These are phyloP conservation scores for Mycena albidolilacea DNA, from an alignment of 768 basidiomycete species.

Conservation along the genomic window DNA sequence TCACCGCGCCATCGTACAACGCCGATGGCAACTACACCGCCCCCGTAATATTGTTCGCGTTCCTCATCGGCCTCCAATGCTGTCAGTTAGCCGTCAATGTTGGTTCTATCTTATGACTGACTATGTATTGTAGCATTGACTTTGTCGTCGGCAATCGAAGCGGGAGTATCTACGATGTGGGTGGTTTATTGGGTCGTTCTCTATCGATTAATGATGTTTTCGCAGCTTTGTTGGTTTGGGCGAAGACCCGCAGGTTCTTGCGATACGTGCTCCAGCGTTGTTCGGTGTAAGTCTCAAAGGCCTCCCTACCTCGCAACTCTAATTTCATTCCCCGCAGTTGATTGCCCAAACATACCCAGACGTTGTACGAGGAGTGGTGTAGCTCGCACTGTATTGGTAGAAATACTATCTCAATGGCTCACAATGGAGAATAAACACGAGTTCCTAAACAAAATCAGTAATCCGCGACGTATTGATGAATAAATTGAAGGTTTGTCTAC, in stretches of 20 bases:
- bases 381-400: not conserved
- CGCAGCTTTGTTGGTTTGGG: conserved; percentile 85
- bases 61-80: conserved; percentile 83
- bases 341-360: conserved; percentile 79
- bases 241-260: conserved; percentile 86
- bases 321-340: conserved; percentile 56
- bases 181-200: conserved; percentile 34
- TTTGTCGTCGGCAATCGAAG: conserved; percentile 82
- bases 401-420: no score
- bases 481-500: no score
- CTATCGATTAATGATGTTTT: not conserved
- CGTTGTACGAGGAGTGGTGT: conserved; percentile 73
- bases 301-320: conserved; percentile 7
- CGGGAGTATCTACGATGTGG: conserved; percentile 90
- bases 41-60: conserved; percentile 83
- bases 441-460: no score
- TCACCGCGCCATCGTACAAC: conserved; percentile 84
- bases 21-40: conserved; percentile 82
- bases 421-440: no score
- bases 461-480: no score
- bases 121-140: conserved; percentile 67
- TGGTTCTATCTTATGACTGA: conserved; percentile 13
- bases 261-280: conserved; percentile 78
- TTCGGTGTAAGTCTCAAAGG: conserved; percentile 64
- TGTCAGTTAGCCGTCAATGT: conserved; percentile 58